phyloP scores from a whole-genome alignment of 257 asterid species.

The Solanum pimpinellifolium region DNA sequence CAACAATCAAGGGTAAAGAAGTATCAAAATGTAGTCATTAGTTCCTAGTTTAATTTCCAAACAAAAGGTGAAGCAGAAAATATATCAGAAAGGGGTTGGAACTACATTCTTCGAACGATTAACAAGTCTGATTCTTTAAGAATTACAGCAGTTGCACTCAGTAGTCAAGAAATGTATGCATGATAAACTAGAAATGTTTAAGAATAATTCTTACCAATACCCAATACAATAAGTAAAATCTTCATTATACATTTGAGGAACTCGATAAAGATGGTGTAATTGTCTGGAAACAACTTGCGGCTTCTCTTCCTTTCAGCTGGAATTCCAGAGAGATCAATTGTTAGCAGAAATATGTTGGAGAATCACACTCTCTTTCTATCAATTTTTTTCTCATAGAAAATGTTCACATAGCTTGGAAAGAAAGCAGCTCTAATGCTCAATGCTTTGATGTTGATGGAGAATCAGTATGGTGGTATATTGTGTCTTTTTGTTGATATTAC shows the following conservation, averaged over 20 bases:
- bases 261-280: neutral
- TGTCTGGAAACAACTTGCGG: slow-evolving; percentile 2
- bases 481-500: neutral
- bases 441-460: neutral
- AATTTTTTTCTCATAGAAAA: neutral
- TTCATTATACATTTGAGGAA: neutral
- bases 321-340: neutral
- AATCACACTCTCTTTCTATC: neutral
- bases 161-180: neutral
- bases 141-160: neutral
- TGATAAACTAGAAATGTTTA: neutral
- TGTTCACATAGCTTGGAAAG: neutral
- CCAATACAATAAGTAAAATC: slow-evolving; percentile 8
- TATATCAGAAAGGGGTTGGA: neutral
- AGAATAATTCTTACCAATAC: slow-evolving; percentile 10
- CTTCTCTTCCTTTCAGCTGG: neutral
- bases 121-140: neutral
- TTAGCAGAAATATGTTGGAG: neutral
- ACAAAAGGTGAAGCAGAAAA: neutral
- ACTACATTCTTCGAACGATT: neutral
- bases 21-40: neutral
- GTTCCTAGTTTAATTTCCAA: neutral
- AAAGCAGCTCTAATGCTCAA: neutral
- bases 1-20: neutral
- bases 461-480: neutral